phyloP scores from a whole-genome alignment of 78 protist species.

The Dictyostelium capitatum region DNA sequence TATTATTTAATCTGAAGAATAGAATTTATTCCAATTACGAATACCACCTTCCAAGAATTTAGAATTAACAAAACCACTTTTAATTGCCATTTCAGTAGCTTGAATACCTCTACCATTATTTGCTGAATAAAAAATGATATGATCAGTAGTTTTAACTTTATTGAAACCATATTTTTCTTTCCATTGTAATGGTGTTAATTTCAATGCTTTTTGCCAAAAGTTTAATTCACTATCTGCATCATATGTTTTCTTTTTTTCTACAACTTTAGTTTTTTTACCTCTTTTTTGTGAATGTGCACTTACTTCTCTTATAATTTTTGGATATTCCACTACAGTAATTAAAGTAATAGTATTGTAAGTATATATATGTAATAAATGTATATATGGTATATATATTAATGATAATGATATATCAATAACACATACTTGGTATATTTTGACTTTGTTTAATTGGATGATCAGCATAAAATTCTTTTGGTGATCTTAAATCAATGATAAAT shows the following conservation, averaged over 20 bases:
- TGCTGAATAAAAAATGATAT: slow-evolving; percentile 57
- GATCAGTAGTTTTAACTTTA: slow-evolving; percentile 6
- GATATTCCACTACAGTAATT: slow-evolving; percentile 43
- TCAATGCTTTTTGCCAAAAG: slow-evolving; percentile 50
- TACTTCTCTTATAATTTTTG: neutral
- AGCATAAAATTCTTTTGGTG: slow-evolving; percentile 75
- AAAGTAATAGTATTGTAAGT: neutral
- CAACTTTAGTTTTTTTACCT: slow-evolving; percentile 29
- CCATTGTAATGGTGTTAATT: slow-evolving; percentile 75
- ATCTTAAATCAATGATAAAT: slow-evolving; percentile 50
- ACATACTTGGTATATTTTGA: slow-evolving; percentile 69
- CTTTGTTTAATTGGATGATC: slow-evolving; percentile 52
- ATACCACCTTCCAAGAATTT: slow-evolving; percentile 70
- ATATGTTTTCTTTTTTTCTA: neutral
- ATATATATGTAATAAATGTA: neutral
- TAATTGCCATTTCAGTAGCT: slow-evolving; percentile 49
- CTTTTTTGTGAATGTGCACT: neutral
- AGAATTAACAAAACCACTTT: slow-evolving; percentile 29
- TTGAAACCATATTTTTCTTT: slow-evolving; percentile 70
- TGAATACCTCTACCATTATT: slow-evolving; percentile 58
- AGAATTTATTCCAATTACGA: slow-evolving; percentile 39
- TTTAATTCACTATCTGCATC: slow-evolving; percentile 44
- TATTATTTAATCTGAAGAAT: neutral
- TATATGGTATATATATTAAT: neutral
- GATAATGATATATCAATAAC: neutral